Conservation (phyloP, 768 basidiomycete species). For the Suillus fuscotomentosus region DNA sequence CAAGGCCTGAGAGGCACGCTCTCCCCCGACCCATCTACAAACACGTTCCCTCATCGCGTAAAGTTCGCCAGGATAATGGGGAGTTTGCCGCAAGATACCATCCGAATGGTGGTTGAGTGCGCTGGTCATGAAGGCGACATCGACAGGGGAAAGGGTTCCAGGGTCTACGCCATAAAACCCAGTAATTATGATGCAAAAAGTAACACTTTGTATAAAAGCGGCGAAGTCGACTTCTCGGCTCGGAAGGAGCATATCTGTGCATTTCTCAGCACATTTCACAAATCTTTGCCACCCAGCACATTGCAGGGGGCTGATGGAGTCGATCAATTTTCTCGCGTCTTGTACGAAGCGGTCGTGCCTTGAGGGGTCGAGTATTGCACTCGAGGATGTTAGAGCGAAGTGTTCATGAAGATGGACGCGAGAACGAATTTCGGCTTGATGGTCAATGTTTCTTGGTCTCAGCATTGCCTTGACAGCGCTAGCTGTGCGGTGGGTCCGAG, state of each 20-base stretch:
- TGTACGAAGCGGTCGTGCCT: not conserved
- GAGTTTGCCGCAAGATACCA: not conserved
- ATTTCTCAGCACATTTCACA: not conserved
- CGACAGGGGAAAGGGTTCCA: conserved; percentile 24
- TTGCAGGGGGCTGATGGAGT: not conserved
- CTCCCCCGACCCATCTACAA: conserved; percentile 35
- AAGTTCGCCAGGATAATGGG: conserved; percentile 17
- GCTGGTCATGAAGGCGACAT: conserved; percentile 36
- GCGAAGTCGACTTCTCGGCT: conserved; percentile 28
- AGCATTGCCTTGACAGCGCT: not conserved
- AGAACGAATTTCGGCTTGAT: not conserved
- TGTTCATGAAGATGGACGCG: conserved; percentile 1
- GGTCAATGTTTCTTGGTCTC: not conserved
- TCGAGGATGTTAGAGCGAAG: not conserved
- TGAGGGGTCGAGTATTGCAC: not conserved
- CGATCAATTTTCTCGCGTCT: not conserved
- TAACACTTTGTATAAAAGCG: conserved; percentile 42
- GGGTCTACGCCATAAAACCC: conserved; percentile 35
- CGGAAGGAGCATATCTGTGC: conserved; percentile 13
- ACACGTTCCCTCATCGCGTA: conserved; percentile 33
- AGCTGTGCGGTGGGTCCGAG: not conserved
- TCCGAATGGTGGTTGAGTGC: conserved; percentile 32
- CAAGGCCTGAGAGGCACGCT: conserved; percentile 30
- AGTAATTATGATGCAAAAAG: conserved; percentile 41
- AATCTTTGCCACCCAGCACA: not conserved